Percentiles rank a stretch among this genome's conserved stretches.
phyloP scores from a whole-genome alignment of 2,329 filamentous ascomycete genomes.

The Penicillium capsulatum region DNA sequence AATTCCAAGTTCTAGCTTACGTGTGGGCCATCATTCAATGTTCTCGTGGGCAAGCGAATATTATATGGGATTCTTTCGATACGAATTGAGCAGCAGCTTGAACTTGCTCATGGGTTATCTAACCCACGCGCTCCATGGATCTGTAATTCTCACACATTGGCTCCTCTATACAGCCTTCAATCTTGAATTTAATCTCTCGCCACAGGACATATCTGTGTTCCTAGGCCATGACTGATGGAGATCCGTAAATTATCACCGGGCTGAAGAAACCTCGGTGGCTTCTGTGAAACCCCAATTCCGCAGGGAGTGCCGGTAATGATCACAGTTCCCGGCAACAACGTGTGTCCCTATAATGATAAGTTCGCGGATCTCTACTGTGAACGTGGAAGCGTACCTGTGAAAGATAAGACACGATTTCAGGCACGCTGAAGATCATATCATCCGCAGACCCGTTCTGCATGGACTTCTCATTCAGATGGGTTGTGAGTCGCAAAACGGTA shows the following conservation, averaged over 20 bases:
- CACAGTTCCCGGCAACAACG: conserved; percentile 10
- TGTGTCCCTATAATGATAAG: conserved; percentile 6
- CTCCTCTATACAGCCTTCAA: too few relatives aligned
- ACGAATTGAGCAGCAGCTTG: too few relatives aligned
- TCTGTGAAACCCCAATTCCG: conserved; percentile 7
- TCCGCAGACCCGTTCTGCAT: conserved; percentile 14
- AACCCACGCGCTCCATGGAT: too few relatives aligned
- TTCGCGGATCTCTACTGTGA: too few relatives aligned
- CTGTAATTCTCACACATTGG: too few relatives aligned
- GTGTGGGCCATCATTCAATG: too few relatives aligned
- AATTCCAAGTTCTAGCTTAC: too few relatives aligned
- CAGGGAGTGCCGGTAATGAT: conserved; percentile 17
- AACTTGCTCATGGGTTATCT: too few relatives aligned
- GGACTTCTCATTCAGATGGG: conserved; percentile 11
- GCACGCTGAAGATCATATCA: conserved; percentile 16
- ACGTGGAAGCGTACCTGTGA: conserved; percentile 8
- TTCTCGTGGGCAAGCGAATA: too few relatives aligned
- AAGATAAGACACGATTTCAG: conserved; percentile 14
- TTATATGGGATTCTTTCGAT: too few relatives aligned
- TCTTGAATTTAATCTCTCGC: conserved; percentile 5
- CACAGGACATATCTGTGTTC: conserved; percentile 12
- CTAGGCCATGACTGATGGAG: conserved; percentile 12
- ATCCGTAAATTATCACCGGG: conserved; percentile 8
- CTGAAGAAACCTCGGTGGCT: too few relatives aligned
- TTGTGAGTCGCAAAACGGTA: conserved; percentile 6